Evolutionary conservation across 2,329 filamentous ascomycete genomes (phyloP).

Genomic region (Diaporthe humulicola): DNA sequence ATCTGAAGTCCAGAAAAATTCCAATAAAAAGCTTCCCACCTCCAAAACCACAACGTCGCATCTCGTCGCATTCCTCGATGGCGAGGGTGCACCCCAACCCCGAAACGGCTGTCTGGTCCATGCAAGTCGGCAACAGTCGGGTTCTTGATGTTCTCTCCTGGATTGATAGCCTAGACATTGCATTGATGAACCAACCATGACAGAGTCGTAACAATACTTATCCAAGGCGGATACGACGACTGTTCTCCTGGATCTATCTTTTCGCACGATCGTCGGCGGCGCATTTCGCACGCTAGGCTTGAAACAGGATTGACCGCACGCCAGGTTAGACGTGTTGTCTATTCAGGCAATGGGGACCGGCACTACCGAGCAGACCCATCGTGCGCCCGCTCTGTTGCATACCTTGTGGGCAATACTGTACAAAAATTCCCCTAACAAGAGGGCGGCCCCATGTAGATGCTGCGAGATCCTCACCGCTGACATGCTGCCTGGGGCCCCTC

Average conservation of each 20-base stretch:
- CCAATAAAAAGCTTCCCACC: neutral
- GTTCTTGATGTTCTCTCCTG: slow-evolving; percentile 5
- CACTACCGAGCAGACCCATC: slow-evolving; percentile 27
- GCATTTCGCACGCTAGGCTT: slow-evolving; percentile 20
- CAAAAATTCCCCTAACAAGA: neutral
- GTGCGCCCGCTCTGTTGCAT: slow-evolving; percentile 28
- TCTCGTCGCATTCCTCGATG: slow-evolving; percentile 1
- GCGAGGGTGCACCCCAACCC: slow-evolving; percentile 17
- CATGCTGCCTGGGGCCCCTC: neutral
- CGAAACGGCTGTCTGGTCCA: slow-evolving; percentile 23
- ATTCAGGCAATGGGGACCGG: slow-evolving; percentile 26
- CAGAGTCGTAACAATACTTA: slow-evolving; percentile 13
- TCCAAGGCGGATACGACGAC: slow-evolving; percentile 5
- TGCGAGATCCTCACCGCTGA: slow-evolving; percentile 22
- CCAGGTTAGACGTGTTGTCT: slow-evolving; percentile 14
- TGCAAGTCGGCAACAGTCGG: slow-evolving; percentile 30
- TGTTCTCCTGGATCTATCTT: slow-evolving; percentile 16
- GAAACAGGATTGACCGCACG: slow-evolving; percentile 25
- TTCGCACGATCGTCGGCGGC: slow-evolving; percentile 25
- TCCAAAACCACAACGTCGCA: slow-evolving; percentile 18
- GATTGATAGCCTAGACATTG: neutral
- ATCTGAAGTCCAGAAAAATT: slow-evolving; percentile 1
- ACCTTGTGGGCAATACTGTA: slow-evolving; percentile 23
- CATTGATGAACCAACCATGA: neutral
- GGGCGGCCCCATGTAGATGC: neutral